phyloP scores from a whole-genome alignment of 805 yeast species.

The Schwanniomyces vanrijiae region DNA sequence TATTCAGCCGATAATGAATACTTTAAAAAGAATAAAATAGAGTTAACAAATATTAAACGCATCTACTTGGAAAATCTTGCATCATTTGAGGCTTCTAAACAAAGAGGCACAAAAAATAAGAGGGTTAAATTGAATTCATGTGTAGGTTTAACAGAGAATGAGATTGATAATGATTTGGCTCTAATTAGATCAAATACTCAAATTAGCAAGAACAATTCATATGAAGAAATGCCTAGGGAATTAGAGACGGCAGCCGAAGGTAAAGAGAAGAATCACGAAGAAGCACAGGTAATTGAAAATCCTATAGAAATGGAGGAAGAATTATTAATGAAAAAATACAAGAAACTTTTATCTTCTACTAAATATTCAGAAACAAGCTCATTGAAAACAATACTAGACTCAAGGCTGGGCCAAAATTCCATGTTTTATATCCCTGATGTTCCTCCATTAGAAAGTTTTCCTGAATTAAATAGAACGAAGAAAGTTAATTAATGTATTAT shows the following conservation, averaged over 20 bases:
- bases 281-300: constrained; percentile 4
- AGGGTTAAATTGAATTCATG: constrained; percentile 15
- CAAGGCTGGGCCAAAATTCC: background rate
- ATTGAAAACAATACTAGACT: background rate
- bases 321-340: constrained; percentile 8
- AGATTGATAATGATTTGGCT: constrained; percentile 24
- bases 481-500: background rate
- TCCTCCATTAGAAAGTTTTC: constrained; percentile 28
- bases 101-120: constrained; percentile 1
- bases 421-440: constrained; percentile 9
- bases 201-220: constrained; percentile 4
- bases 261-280: constrained; percentile 2
- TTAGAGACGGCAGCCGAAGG: constrained; percentile 6
- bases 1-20: constrained; percentile 22
- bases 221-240: constrained; percentile 6
- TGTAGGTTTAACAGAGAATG: constrained; percentile 20
- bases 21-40: constrained; percentile 28
- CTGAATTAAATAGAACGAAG: constrained; percentile 6
- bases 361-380: background rate
- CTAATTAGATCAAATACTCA: constrained; percentile 13
- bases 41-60: constrained; percentile 29
- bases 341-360: constrained; percentile 7
- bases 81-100: background rate
- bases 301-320: constrained; percentile 10
- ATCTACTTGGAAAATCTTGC: constrained; percentile 9